These are phyloP conservation scores for Cyberlindnera maclurae DNA, from an alignment of 805 yeast genomes.

Conservation along the genomic window DNA sequence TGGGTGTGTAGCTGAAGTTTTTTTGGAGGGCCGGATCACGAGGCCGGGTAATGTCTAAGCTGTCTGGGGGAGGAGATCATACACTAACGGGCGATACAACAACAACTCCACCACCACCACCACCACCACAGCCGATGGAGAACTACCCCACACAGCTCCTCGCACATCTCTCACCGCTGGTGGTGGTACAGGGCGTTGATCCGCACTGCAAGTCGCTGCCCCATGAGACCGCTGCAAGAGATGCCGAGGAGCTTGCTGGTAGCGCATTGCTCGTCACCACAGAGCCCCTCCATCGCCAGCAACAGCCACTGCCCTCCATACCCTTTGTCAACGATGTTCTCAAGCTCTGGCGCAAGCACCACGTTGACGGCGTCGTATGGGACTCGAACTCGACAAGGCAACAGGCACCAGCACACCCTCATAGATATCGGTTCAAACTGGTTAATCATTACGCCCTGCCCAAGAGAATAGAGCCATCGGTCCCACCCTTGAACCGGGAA, in stretches of 20 bases:
- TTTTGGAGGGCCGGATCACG: no score
- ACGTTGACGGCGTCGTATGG: constrained; percentile 24
- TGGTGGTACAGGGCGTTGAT: constrained; percentile 37
- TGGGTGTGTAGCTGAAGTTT: no score
- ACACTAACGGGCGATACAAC: no score
- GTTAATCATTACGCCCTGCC: constrained; percentile 26
- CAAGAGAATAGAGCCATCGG: constrained; percentile 1
- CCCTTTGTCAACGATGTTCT: constrained; percentile 21
- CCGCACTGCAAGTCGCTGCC: constrained; percentile 5
- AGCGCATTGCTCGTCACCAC: constrained; percentile 3
- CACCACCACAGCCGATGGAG: constrained; percentile 28
- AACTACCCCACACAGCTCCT: constrained; percentile 30
- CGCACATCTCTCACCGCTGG: constrained; percentile 31
- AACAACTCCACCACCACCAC: no score
- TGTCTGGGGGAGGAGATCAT: no score
- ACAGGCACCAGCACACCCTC: constrained; percentile 16
- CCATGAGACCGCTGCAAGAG: constrained; percentile 2
- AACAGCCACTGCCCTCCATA: constrained; percentile 1
- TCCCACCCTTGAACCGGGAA: constrained; percentile 3
- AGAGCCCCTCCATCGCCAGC: constrained; percentile 12
- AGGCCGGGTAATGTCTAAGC: no score
- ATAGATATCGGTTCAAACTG: constrained; percentile 26
- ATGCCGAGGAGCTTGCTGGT: neutral
- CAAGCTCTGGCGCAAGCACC: constrained; percentile 24
- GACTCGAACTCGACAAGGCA: constrained; percentile 19